These are phyloP conservation scores for Alternaria hordeiaustralica DNA, from an alignment of 2,329 filamentous ascomycete genomes.

Conservation along the genomic window DNA sequence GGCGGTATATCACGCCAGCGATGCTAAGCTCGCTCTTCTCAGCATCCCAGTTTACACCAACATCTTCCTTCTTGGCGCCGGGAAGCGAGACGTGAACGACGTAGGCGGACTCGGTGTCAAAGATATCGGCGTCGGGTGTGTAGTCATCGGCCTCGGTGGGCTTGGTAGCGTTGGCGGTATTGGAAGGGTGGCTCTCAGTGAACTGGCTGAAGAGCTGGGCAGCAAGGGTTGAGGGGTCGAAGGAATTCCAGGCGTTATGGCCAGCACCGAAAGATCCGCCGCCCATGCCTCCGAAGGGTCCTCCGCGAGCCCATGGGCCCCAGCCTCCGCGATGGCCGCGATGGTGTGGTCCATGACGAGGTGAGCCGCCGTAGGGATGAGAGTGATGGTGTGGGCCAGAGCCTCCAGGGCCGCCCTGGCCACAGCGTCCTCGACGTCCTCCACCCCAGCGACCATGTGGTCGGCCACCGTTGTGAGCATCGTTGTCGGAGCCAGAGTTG, in stretches of 20 bases:
- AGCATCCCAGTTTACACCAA: slow-evolving; percentile 77
- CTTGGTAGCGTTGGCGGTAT: slow-evolving; percentile 15
- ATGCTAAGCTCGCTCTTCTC: slow-evolving; percentile 71
- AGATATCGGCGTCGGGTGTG: slow-evolving; percentile 74
- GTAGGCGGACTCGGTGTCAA: slow-evolving; percentile 68
- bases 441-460: slow-evolving; percentile 25
- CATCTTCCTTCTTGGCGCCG: slow-evolving; percentile 78
- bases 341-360: slow-evolving; percentile 22
- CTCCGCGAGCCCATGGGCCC: slow-evolving; percentile 32
- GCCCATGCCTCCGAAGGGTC: slow-evolving; percentile 14
- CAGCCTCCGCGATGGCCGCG: slow-evolving; percentile 29
- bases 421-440: slow-evolving; percentile 28
- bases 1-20: slow-evolving; percentile 75
- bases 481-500: slow-evolving; percentile 34
- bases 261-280: slow-evolving; percentile 21
- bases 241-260: slow-evolving; percentile 16
- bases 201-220: slow-evolving; percentile 46
- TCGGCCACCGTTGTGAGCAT: slow-evolving; percentile 16
- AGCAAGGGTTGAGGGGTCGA: slow-evolving; percentile 38
- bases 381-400: slow-evolving; percentile 22
- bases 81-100: slow-evolving; percentile 76
- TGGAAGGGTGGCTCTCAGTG: slow-evolving; percentile 23
- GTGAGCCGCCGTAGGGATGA: slow-evolving; percentile 10
- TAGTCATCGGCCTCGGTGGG: slow-evolving; percentile 53
- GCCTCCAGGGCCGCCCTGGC: slow-evolving; percentile 29